Evolutionary conservation across 176 grass and related monocot genomes (phyloP), one percentile per base, ranked within the genome.

Genomic region (Pontederia crassipes): DNA sequence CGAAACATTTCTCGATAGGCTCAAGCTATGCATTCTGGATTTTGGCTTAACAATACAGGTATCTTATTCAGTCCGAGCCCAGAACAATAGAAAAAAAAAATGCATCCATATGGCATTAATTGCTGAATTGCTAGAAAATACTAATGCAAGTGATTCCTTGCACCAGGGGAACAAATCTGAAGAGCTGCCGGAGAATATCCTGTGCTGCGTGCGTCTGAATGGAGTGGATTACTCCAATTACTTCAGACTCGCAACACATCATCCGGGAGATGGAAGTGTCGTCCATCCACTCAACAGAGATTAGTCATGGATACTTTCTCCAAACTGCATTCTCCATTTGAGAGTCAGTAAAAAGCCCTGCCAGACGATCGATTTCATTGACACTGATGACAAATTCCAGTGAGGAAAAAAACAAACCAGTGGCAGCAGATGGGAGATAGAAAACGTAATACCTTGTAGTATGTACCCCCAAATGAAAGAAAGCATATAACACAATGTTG

Each of bases 201-300:
- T 98, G 11, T 98, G 93, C 70, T 98, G 93, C 48, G 79, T 98
- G 62, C 82, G 93, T 75, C 72, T 98, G 82, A 98, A 98, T 16
- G 81, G 79, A 65, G 83, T 98, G 28, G 79, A 98, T 72, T 89
- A 98, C 57, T 74, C 65, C 53, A 86, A 86, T 59, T 98, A 98
- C 74, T 68, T 83, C n/a, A 81, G 53, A 11, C 74, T 98, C 54
- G 70, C 76, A 54, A 72, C 81, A 18, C 65, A 92, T 49, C 70
- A 61, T 49, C 69, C 32, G 62, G 80, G 66, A 89, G 51, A 53
- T 40, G 32, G 6, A 40, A 40, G 4, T 40, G 32, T 7, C 20
- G 1, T 24, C 20, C 1, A 1, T 24, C 20, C 20, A 24, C 20
- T 24, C 20, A 24, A 24, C 20, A 24, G 1, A 24, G 20, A 1